Percentiles rank a stretch among this genome's conserved stretches.
These are phyloP conservation scores for Kickxella alabastrina DNA, from an alignment of 192 early-diverging fungal species.

Conservation along the genomic window DNA sequence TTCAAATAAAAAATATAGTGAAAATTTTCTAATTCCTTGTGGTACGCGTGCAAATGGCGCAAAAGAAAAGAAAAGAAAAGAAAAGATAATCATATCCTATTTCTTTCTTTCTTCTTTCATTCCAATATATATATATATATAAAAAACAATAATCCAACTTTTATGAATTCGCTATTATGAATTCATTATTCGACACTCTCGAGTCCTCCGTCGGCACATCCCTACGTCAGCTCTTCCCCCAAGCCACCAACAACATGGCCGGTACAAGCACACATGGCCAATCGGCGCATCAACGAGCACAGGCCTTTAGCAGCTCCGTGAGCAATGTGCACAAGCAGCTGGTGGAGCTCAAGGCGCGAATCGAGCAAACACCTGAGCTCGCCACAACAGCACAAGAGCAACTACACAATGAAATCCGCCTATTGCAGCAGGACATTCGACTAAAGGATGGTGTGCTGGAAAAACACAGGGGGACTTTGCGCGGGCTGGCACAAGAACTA, in stretches of 20 bases:
- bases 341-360: constrained; percentile 21
- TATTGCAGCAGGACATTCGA: constrained; percentile 30
- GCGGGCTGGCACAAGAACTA: constrained; percentile 5
- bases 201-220: constrained; percentile 30
- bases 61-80: neutral
- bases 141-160: no score
- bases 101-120: neutral
- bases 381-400: neutral
- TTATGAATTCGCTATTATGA: constrained; percentile 9
- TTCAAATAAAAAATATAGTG: neutral
- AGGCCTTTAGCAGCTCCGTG: constrained; percentile 28
- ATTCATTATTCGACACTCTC: constrained; percentile 26
- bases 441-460: constrained; percentile 21
- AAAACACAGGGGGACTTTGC: constrained; percentile 22
- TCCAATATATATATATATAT: no score
- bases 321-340: constrained; percentile 16
- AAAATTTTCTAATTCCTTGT: neutral
- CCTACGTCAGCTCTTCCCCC: constrained; percentile 29
- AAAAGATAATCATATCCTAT: neutral
- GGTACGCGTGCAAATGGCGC: neutral
- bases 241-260: neutral
- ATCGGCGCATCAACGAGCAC: constrained; percentile 47
- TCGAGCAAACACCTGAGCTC: constrained; percentile 9
- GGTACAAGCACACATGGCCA: neutral
- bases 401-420: constrained; percentile 23